These are phyloP conservation scores for Xylariaceae sp. DNA, from an alignment of 2,329 filamentous ascomycete genomes.

Conservation along the genomic window DNA sequence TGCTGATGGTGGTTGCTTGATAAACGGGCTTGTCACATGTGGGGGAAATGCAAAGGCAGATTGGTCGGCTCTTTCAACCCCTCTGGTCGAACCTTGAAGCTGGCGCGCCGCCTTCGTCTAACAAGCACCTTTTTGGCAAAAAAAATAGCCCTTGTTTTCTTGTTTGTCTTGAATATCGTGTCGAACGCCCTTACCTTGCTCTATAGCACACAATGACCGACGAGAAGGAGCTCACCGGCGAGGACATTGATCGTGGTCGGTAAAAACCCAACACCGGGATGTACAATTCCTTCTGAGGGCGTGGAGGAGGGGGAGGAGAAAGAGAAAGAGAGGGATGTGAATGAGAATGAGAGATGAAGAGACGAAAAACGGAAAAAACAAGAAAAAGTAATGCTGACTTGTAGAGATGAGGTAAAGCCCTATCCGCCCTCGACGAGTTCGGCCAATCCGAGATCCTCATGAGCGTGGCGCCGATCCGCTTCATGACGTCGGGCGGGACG, in stretches of 20 bases:
- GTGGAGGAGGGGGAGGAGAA: not conserved
- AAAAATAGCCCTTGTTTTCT: too few relatives aligned
- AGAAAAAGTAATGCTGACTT: not conserved
- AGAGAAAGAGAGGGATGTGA: not conserved
- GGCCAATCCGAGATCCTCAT: slow-evolving; percentile 25
- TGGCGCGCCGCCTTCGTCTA: too few relatives aligned
- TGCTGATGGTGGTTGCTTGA: not conserved
- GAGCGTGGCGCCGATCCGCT: slow-evolving; percentile 27
- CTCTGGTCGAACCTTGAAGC: not conserved
- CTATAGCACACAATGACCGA: not conserved
- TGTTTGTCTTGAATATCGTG: too few relatives aligned
- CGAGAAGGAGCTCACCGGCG: not conserved
- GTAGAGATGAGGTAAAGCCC: slow-evolving; percentile 11
- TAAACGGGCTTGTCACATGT: not conserved
- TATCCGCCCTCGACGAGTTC: slow-evolving; percentile 24
- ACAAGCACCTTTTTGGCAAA: too few relatives aligned
- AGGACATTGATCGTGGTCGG: slow-evolving; percentile 7
- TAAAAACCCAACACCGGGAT: not conserved
- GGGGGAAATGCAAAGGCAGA: not conserved
- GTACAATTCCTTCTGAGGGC: not conserved
- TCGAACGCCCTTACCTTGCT: not conserved
- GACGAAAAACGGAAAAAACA: not conserved
- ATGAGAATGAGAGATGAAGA: not conserved
- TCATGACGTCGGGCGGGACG: slow-evolving; percentile 25
- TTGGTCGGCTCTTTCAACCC: not conserved